Percentiles rank a stretch among this genome's conserved stretches.
Conservation (phyloP, 495 filamentous ascomycete species). For the Trichoderma reesei region DNA sequence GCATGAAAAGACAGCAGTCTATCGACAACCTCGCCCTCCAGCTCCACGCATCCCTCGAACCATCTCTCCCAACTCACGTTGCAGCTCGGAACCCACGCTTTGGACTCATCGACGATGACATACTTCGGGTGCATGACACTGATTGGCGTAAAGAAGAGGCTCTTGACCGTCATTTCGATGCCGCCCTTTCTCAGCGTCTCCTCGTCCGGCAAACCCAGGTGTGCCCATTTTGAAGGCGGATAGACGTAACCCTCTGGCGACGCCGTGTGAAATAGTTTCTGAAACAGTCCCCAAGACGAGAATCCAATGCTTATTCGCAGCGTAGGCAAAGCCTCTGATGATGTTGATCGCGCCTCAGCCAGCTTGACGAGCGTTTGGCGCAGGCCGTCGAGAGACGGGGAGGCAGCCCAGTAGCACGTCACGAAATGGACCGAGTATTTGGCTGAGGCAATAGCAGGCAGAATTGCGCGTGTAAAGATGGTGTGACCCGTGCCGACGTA, state of each 20-base stretch:
- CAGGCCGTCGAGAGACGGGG: conserved; percentile 41
- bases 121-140: conserved; percentile 74
- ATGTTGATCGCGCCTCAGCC: conserved; percentile 26
- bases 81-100: conserved; percentile 53
- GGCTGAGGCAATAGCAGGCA: conserved; percentile 47
- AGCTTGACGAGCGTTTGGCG: conserved; percentile 39
- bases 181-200: conserved; percentile 37
- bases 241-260: conserved; percentile 47
- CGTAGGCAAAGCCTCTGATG: conserved; percentile 11
- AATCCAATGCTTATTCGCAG: conserved; percentile 51
- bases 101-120: conserved; percentile 54
- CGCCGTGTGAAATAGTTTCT: conserved; percentile 59
- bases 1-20: conserved; percentile 51
- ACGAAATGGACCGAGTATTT: conserved; percentile 56
- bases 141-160: conserved; percentile 61
- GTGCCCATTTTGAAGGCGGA: conserved; percentile 43
- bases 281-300: conserved; percentile 54
- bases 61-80: conserved; percentile 72
- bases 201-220: conserved; percentile 49
- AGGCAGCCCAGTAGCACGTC: conserved; percentile 68
- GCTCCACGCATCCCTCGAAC: conserved; percentile 58
- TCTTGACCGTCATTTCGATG: conserved; percentile 56
- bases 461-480: conserved; percentile 40
- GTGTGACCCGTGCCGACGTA: conserved; percentile 47
- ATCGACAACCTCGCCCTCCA: conserved; percentile 45